phyloP scores from a whole-genome alignment of 805 yeast genomes.

The Phaffomyces thermotolerans region DNA sequence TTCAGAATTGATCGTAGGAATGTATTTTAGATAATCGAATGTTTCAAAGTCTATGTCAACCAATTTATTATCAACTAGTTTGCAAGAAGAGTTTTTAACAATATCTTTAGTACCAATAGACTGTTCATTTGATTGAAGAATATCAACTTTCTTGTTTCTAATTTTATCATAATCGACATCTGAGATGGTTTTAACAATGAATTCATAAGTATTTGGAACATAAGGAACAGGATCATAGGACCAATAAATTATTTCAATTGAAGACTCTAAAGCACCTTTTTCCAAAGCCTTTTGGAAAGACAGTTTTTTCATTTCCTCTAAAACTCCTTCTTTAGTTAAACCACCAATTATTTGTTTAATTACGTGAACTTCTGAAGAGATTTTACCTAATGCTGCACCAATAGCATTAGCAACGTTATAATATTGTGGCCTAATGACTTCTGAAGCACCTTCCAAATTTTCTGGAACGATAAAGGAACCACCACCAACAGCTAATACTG shows the following conservation, averaged over 20 bases:
- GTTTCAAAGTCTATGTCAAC: conserved; percentile 8
- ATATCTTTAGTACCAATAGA: conserved; percentile 1
- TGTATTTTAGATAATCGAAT: conserved; percentile 20
- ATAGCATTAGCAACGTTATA: conserved; percentile 44
- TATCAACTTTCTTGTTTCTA: conserved; percentile 27
- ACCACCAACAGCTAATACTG: conserved; percentile 43
- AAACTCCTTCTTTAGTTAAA: conserved; percentile 12
- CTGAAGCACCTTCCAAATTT: conserved; percentile 34
- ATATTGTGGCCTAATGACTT: conserved; percentile 36
- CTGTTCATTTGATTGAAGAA: conserved; percentile 16
- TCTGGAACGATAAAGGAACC: conserved; percentile 41
- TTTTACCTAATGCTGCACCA: conserved; percentile 33
- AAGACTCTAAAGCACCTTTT: conserved; percentile 22
- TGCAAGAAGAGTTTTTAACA: conserved; percentile 6
- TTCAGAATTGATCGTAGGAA: conserved; percentile 9
- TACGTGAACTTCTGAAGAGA: conserved; percentile 7
- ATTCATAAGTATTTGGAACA: conserved; percentile 24
- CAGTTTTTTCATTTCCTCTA: conserved; percentile 17
- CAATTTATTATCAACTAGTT: not conserved
- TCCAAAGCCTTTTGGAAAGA: conserved; percentile 18
- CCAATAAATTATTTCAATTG: conserved; percentile 22
- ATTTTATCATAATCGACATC: conserved; percentile 19
- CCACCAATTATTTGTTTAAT: conserved; percentile 7
- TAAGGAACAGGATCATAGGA: conserved; percentile 26
- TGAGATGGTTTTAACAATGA: conserved; percentile 15